Evolutionary conservation across 2,329 filamentous ascomycete genomes (phyloP).

Genomic region (Sphaceloma murrayae): DNA sequence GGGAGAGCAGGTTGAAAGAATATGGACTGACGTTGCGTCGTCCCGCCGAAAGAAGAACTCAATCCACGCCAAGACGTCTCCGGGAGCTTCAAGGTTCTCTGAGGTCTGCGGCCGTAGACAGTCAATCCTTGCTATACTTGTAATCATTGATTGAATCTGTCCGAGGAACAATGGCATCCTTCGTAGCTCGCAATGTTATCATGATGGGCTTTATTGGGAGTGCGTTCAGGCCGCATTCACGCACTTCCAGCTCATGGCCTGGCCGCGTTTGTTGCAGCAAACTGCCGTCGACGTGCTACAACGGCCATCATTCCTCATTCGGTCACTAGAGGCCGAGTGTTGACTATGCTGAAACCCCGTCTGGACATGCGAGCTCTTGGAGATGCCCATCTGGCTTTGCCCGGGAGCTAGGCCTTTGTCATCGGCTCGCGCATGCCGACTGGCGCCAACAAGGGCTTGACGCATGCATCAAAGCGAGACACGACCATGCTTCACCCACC

Average conservation of each 20-base stretch:
- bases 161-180: too few species aligned
- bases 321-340: conserved; percentile 2
- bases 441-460: not conserved
- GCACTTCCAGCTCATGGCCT: not conserved
- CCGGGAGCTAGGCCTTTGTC: not conserved
- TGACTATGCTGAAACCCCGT: conserved; percentile 4
- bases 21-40: not conserved
- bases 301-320: not conserved
- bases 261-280: not conserved
- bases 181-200: too few species aligned
- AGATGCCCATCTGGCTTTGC: conserved; percentile 3
- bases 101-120: not conserved
- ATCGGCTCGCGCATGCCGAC: conserved; percentile 1
- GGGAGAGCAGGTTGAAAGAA: not conserved
- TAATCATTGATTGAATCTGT: too few species aligned
- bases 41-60: conserved; percentile 9
- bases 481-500: conserved; percentile 2
- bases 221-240: too few species aligned
- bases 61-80: not conserved
- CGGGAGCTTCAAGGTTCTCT: not conserved
- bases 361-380: not conserved
- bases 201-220: too few species aligned
- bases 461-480: conserved; percentile 9
- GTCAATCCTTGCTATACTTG: too few species aligned
- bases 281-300: not conserved